A percentile compares a stretch with the other conserved stretches of the same genome.
These are phyloP conservation scores for Alternaria viburni DNA, from an alignment of 2,329 filamentous ascomycete species.

Conservation along the genomic window DNA sequence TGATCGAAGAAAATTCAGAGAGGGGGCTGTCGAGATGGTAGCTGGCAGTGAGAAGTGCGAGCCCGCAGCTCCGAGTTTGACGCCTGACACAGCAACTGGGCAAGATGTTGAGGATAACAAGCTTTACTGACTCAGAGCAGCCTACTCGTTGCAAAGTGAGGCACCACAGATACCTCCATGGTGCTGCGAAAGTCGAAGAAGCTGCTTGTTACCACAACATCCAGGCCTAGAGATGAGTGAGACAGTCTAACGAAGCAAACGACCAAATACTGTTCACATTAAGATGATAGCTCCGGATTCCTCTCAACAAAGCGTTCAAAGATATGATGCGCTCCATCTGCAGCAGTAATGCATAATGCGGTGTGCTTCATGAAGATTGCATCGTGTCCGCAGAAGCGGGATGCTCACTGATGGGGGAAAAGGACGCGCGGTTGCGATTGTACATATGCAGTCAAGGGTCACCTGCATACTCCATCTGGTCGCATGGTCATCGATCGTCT, in stretches of 20 bases:
- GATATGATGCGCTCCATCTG: not conserved
- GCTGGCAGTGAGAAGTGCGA: not conserved
- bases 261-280: not conserved
- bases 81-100: not conserved
- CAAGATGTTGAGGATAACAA: not conserved
- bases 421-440: constrained; percentile 1
- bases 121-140: not conserved
- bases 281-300: not conserved
- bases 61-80: not conserved
- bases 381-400: not conserved
- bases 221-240: not conserved
- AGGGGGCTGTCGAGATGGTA: not conserved
- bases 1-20: not conserved
- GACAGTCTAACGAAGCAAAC: not conserved
- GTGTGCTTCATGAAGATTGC: not conserved
- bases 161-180: not conserved
- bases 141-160: not conserved
- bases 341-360: not conserved
- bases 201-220: not conserved
- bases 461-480: not conserved
- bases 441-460: not conserved
- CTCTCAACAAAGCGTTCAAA: not conserved
- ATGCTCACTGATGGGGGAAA: not conserved
- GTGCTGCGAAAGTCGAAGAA: not conserved
- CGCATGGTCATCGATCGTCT: constrained; percentile 3